These are phyloP conservation scores for Starmerella lactis-condensi DNA, from an alignment of 805 yeast species.

Conservation along the genomic window DNA sequence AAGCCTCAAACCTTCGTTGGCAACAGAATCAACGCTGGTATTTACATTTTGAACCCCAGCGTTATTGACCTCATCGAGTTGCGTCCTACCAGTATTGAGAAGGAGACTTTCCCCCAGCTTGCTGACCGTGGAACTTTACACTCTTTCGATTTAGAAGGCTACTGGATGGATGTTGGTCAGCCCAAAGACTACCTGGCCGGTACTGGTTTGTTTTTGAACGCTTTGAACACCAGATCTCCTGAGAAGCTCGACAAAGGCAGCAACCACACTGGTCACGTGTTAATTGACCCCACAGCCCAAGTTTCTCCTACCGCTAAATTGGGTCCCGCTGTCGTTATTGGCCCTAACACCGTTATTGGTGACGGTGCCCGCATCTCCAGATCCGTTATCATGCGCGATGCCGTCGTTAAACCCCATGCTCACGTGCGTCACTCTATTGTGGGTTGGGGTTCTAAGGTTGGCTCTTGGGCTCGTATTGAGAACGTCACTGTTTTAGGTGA, in stretches of 20 bases:
- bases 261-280: constrained; percentile 73
- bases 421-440: constrained; percentile 94
- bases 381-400: constrained; percentile 80
- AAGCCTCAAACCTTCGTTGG: constrained; percentile 99
- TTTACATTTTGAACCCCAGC: constrained; percentile 92
- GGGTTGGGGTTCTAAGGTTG: constrained; percentile 97
- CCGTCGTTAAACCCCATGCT: constrained; percentile 89
- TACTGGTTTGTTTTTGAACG: constrained; percentile 74
- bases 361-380: constrained; percentile 97
- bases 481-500: constrained; percentile 97
- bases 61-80: constrained; percentile 91
- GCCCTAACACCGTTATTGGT: constrained; percentile 89
- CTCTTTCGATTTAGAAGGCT: constrained; percentile 95
- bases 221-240: constrained; percentile 66
- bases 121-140: constrained; percentile 76
- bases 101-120: constrained; percentile 95
- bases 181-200: constrained; percentile 99
- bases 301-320: constrained; percentile 83
- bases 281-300: constrained; percentile 88
- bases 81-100: constrained; percentile 98
- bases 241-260: constrained; percentile 43
- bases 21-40: constrained; percentile 98
- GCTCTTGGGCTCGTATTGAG: constrained; percentile 97
- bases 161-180: constrained; percentile 99
- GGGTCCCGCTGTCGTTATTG: constrained; percentile 96